These are phyloP conservation scores for Skeletonema menzelii DNA, from an alignment of 108 stramenopile species.

Conservation along the genomic window DNA sequence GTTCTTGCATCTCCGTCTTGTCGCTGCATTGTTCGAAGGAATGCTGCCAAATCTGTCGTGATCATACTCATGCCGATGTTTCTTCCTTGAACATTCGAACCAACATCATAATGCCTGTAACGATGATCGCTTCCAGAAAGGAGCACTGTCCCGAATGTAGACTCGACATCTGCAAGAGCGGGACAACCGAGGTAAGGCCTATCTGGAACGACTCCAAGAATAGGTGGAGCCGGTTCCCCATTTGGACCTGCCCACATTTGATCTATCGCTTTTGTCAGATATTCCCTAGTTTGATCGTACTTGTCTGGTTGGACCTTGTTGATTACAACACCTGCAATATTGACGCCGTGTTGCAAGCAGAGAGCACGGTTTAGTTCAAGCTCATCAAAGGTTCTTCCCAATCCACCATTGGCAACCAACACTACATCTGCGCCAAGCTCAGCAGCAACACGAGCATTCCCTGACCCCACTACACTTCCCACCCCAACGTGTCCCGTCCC, in stretches of 20 bases:
- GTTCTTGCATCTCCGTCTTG: conserved; percentile 57
- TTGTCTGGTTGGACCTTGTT: conserved; percentile 91
- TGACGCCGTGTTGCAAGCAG: conserved; percentile 75
- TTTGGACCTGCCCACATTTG: conserved; percentile 54
- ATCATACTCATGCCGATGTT: conserved; percentile 75
- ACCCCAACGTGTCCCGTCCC: conserved; percentile 96
- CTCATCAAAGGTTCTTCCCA: conserved; percentile 91
- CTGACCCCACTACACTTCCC: conserved; percentile 79
- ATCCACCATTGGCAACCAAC: conserved; percentile 91
- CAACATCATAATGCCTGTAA: conserved; percentile 73
- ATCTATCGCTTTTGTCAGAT: conserved; percentile 63
- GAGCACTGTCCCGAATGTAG: conserved; percentile 65
- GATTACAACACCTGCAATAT: conserved; percentile 84
- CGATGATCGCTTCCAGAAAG: conserved; percentile 72
- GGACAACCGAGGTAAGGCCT: conserved; percentile 84
- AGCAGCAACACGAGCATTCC: conserved; percentile 87
- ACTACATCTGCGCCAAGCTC: conserved; percentile 86
- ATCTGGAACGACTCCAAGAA: conserved; percentile 90
- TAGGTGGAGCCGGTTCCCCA: conserved; percentile 63
- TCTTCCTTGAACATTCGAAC: conserved; percentile 45
- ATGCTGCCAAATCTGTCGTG: conserved; percentile 79
- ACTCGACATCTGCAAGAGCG: conserved; percentile 67
- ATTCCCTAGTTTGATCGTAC: conserved; percentile 71
- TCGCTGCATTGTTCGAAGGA: conserved; percentile 78
- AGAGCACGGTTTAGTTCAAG: conserved; percentile 82